Conservation (phyloP, 2,329 filamentous ascomycete species). For the Exophiala alcalophila region DNA sequence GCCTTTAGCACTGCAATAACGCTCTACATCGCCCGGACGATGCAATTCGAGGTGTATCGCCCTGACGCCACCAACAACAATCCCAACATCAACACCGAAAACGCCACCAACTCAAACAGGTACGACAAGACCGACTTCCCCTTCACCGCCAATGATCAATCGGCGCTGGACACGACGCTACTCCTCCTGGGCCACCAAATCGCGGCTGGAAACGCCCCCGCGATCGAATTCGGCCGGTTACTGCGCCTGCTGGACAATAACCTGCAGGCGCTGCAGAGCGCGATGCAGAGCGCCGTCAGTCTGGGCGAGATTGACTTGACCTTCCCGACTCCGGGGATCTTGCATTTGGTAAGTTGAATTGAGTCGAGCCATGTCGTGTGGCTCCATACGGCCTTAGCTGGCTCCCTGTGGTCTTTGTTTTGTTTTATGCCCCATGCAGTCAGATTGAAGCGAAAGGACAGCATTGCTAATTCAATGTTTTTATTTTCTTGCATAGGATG, state of each 20-base stretch:
- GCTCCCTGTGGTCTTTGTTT: too few species aligned
- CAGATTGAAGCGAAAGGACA: too few species aligned
- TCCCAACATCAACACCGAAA: neutral
- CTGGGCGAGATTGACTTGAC: constrained; percentile 15
- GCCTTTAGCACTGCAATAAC: constrained; percentile 16
- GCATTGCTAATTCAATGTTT: too few species aligned
- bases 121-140: neutral
- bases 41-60: constrained; percentile 1
- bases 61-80: too few species aligned
- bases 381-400: too few species aligned
- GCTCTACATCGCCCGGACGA: constrained; percentile 9
- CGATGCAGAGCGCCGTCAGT: constrained; percentile 3
- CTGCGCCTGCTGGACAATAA: constrained; percentile 14
- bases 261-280: constrained; percentile 9
- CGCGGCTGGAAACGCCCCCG: constrained; percentile 10
- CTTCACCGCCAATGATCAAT: constrained; percentile 9
- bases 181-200: constrained; percentile 9
- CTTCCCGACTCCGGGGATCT: too few species aligned
- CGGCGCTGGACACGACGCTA: constrained; percentile 3
- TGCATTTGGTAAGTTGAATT: too few species aligned
- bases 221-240: constrained; percentile 11
- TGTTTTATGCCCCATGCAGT: too few species aligned
- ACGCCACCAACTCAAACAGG: too few species aligned
- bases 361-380: too few species aligned
- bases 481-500: too few species aligned